Evolutionary conservation across 345 rosid species (phyloP).

Genomic region (Viola odorata): DNA sequence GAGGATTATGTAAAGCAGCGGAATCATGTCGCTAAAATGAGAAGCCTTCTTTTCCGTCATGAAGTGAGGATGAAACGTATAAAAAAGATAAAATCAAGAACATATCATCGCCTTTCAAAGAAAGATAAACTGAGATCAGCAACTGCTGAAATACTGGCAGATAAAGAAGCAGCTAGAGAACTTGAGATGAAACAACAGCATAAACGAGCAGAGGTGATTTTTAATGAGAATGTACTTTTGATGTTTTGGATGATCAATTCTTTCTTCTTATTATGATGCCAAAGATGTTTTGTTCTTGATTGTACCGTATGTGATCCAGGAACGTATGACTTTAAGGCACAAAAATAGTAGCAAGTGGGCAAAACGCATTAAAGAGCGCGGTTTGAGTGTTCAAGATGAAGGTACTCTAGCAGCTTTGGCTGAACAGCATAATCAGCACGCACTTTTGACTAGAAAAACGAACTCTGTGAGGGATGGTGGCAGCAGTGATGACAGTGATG

Average conservation of each 20-base stretch:
- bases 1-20: conserved; percentile 62
- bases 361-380: conserved; percentile 59
- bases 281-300: conserved; percentile 1
- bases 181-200: conserved; percentile 67
- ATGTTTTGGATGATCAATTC: not conserved
- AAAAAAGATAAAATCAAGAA: conserved; percentile 87
- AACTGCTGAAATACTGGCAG: conserved; percentile 46
- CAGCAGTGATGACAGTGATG: conserved; percentile 58
- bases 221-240: conserved; percentile 1
- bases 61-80: conserved; percentile 76
- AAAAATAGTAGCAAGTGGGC: conserved; percentile 87
- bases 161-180: conserved; percentile 83
- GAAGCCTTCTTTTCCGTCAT: conserved; percentile 82
- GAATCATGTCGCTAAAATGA: conserved; percentile 71
- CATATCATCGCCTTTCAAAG: conserved; percentile 67
- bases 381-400: conserved; percentile 67
- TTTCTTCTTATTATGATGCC: not conserved
- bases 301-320: conserved; percentile 41
- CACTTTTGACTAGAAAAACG: conserved; percentile 77
- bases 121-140: conserved; percentile 53
- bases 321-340: conserved; percentile 72
- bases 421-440: conserved; percentile 77
- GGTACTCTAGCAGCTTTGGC: conserved; percentile 75
- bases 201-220: conserved; percentile 73
- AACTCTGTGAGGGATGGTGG: conserved; percentile 56